Conservation (phyloP, 352 stramenopile species). For the Pythium inflatum region DNA sequence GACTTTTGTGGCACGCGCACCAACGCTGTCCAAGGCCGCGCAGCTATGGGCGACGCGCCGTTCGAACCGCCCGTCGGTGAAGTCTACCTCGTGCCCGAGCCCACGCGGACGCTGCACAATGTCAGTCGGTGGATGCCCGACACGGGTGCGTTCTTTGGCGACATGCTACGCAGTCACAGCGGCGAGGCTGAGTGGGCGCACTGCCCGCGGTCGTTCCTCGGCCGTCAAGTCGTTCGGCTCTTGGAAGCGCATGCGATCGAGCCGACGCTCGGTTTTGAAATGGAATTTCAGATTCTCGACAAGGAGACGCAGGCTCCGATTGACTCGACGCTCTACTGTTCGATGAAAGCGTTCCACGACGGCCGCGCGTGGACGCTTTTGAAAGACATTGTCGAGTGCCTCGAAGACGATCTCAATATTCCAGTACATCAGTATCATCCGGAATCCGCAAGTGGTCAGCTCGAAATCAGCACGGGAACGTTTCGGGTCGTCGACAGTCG, state of each 20-base stretch:
- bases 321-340: constrained; percentile 37
- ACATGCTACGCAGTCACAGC: constrained; percentile 22
- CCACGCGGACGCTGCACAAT: constrained; percentile 5
- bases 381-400: constrained; percentile 30
- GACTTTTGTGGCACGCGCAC: constrained; percentile 33
- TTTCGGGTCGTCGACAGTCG: constrained; percentile 11
- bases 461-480: constrained; percentile 41
- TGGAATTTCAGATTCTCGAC: constrained; percentile 39
- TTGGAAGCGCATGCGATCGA: no score
- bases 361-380: constrained; percentile 31
- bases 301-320: constrained; percentile 6
- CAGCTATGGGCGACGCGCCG: constrained; percentile 30
- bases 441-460: constrained; percentile 37
- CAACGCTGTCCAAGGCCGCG: constrained; percentile 32
- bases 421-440: constrained; percentile 41
- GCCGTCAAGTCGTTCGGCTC: constrained; percentile 19
- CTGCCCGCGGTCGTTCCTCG: constrained; percentile 38
- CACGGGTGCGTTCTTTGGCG: constrained; percentile 31
- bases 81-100: constrained; percentile 21
- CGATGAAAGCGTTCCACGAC: constrained; percentile 34
- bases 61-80: constrained; percentile 34
- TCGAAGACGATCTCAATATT: constrained; percentile 34
- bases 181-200: constrained; percentile 25
- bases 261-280: constrained; percentile 37
- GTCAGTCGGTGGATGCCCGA: constrained; percentile 28